Evolutionary conservation across 225 moss, liverwort and hornwort genomes (phyloP), one percentile per base, ranked within the genome.

Genomic region (Rhytidiadelphus loreus): DNA sequence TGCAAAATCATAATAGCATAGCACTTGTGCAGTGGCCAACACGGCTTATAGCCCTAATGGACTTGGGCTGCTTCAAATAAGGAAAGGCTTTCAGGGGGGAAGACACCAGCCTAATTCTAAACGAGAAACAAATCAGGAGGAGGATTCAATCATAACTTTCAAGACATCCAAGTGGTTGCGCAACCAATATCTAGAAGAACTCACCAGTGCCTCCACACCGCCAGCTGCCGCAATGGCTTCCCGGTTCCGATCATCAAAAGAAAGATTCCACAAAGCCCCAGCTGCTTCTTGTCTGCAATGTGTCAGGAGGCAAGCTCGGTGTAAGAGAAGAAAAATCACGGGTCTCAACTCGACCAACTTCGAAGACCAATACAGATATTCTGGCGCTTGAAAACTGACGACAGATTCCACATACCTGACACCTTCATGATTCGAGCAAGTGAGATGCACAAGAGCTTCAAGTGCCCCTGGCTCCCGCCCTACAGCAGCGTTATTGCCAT

Each of bases 401-500:
- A 69, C 71, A 63, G 44, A 90, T 18, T 66, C 37, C 74, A 58
- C 88, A 69, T 94, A 98, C 98, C 96, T 96, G 71, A 98, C 98
- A 59, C 98, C 98, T 95, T 98, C 98, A 89, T 96, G 96, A 88
- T 71, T 94, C 56, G 98, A 98, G 88, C 95, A 94, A 82, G 98
- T 98, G 70, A 98, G 95, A 43, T 96, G 98, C 89, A 98, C 98
- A 57, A 98, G 94, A 87, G 98, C 96, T 92, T 96, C 96, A 89
- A 98, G 94, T 62, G 98, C 94, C 52, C 98, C 98, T 57, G 90
- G 91, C 88, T 98, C 98, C 63, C 92, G 91, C 55, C 98, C 98
- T 71, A 98, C 98, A 89, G 98, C 98, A 91, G 96, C 98, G 90
- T 96, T 98, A 77, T 98, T 98, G 60, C 98, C 98, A 88, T 98